Percentiles rank a stretch among this genome's conserved stretches.
These are phyloP conservation scores for Cyberlindnera misumaiensis DNA, from an alignment of 805 yeast species.

Conservation along the genomic window DNA sequence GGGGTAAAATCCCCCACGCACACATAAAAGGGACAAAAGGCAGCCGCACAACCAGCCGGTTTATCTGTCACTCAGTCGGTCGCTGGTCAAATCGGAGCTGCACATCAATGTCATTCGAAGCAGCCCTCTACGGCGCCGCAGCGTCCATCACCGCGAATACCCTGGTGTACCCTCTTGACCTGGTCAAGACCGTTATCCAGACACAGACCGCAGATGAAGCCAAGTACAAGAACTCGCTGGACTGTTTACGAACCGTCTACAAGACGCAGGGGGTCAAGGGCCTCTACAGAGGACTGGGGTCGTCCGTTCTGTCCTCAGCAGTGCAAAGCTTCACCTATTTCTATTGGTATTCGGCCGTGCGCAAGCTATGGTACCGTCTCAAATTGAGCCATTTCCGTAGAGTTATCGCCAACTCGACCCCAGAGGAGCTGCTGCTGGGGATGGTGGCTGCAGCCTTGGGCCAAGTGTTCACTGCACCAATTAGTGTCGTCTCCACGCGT, in stretches of 20 bases:
- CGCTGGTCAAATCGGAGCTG: neutral
- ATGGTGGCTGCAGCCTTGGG: constrained; percentile 80
- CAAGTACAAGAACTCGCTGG: constrained; percentile 49
- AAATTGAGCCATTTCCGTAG: constrained; percentile 23
- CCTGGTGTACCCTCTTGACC: constrained; percentile 73
- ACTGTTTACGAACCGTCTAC: constrained; percentile 55
- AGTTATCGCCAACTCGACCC: constrained; percentile 36
- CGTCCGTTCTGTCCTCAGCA: constrained; percentile 64
- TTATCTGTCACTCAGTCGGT: neutral
- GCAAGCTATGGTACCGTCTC: constrained; percentile 40
- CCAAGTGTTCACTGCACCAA: constrained; percentile 76
- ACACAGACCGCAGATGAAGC: constrained; percentile 40
- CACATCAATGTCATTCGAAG: constrained; percentile 48
- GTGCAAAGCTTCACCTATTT: constrained; percentile 78
- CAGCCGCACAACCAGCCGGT: too few relatives aligned
- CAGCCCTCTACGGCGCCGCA: constrained; percentile 75
- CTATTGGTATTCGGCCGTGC: constrained; percentile 77
- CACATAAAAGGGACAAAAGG: too few relatives aligned
- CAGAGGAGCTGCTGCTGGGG: constrained; percentile 66
- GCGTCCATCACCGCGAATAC: constrained; percentile 79
- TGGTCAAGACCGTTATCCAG: constrained; percentile 71
- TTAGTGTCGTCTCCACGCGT: constrained; percentile 62
- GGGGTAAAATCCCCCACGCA: too few relatives aligned
- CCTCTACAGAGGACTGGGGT: constrained; percentile 64
- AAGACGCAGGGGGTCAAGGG: constrained; percentile 55